Evolutionary conservation across 1,139 yeast genomes (phyloP).

Genomic region (Candida dubliniensis): DNA sequence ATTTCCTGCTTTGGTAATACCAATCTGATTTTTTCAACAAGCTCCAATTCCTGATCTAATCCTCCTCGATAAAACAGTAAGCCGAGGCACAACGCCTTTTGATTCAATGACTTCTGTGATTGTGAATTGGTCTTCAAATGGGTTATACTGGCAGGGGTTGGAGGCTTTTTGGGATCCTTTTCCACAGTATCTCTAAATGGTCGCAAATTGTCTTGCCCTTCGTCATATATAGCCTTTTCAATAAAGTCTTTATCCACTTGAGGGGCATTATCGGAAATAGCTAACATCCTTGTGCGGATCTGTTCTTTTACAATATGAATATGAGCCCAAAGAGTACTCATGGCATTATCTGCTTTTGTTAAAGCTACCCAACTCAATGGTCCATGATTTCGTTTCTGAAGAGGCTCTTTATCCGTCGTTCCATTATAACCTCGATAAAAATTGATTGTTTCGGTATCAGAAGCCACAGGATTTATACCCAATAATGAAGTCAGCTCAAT

Average conservation of each 20-base stretch:
- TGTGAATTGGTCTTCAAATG: background rate
- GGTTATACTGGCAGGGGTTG: slow-evolving; percentile 1
- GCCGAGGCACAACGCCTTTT: slow-evolving; percentile 30
- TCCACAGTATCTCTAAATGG: slow-evolving; percentile 19
- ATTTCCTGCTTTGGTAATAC: slow-evolving; percentile 44
- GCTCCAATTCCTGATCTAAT: slow-evolving; percentile 29
- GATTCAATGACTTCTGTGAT: slow-evolving; percentile 16
- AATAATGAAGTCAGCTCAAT: slow-evolving; percentile 7
- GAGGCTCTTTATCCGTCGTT: slow-evolving; percentile 25
- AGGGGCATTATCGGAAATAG: slow-evolving; percentile 5
- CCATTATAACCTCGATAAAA: slow-evolving; percentile 35
- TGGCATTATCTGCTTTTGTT: slow-evolving; percentile 27
- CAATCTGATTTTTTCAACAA: slow-evolving; percentile 34
- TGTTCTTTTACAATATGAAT: slow-evolving; percentile 11
- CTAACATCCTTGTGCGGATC: slow-evolving; percentile 5
- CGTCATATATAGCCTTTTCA: slow-evolving; percentile 18
- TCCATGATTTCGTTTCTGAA: slow-evolving; percentile 27
- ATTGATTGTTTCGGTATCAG: slow-evolving; percentile 27
- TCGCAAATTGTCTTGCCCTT: slow-evolving; percentile 22
- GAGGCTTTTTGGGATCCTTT: slow-evolving; percentile 3
- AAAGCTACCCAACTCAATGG: slow-evolving; percentile 40
- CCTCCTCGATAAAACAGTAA: slow-evolving; percentile 33
- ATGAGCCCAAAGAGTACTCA: slow-evolving; percentile 18
- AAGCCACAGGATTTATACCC: slow-evolving; percentile 15
- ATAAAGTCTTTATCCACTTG: slow-evolving; percentile 13